These are phyloP conservation scores for Pythium volutum DNA, from an alignment of 352 stramenopile genomes.

Conservation along the genomic window DNA sequence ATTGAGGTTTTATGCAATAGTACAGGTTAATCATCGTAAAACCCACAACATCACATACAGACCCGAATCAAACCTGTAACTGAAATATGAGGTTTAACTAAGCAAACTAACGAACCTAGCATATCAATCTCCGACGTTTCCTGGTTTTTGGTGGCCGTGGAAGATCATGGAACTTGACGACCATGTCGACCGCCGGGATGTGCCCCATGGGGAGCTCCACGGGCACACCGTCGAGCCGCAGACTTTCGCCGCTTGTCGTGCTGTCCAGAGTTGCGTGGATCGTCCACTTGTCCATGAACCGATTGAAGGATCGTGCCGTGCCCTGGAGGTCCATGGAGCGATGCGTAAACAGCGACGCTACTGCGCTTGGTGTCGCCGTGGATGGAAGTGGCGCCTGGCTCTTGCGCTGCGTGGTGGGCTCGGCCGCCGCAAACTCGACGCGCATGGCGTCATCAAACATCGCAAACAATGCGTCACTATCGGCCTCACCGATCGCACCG, in stretches of 20 bases:
- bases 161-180: slow-evolving; percentile 48
- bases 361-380: neutral
- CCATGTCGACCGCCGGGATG: slow-evolving; percentile 21
- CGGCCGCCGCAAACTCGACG: slow-evolving; percentile 26
- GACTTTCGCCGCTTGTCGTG: neutral
- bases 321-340: slow-evolving; percentile 39
- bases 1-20: slow-evolving; percentile 14
- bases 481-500: slow-evolving; percentile 19
- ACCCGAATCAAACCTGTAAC: neutral
- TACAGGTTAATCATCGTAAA: slow-evolving; percentile 4
- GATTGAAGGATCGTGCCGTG: slow-evolving; percentile 53
- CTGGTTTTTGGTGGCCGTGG: neutral
- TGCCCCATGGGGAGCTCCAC: slow-evolving; percentile 11
- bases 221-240: slow-evolving; percentile 35
- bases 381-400: neutral
- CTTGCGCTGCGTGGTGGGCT: neutral
- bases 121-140: slow-evolving; percentile 13
- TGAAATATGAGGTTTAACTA: neutral
- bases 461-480: slow-evolving; percentile 46
- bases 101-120: neutral
- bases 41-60: neutral
- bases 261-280: slow-evolving; percentile 30
- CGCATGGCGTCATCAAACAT: slow-evolving; percentile 54
- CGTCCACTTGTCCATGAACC: slow-evolving; percentile 66
- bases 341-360: slow-evolving; percentile 42